Evolutionary conservation across 345 rosid species (phyloP).

Genomic region (Melaleuca alternifolia): DNA sequence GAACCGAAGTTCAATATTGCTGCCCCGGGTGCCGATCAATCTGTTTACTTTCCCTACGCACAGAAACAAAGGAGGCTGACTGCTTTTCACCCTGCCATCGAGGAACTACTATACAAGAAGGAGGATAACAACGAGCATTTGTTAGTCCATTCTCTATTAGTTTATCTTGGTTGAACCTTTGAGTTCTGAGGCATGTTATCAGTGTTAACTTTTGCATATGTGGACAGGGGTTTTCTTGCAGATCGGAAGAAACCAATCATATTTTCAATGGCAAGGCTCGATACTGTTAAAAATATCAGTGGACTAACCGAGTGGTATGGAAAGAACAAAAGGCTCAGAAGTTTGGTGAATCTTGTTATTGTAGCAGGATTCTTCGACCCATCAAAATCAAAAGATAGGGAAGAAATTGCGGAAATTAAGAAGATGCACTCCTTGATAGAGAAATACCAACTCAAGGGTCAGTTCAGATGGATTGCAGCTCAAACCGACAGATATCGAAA

Average conservation of each 20-base stretch:
- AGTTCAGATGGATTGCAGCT: constrained; percentile 92
- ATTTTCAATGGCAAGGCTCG: constrained; percentile 98
- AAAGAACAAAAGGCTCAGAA: constrained; percentile 64
- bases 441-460: constrained; percentile 69
- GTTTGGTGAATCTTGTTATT: constrained; percentile 70
- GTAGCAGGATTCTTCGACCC: constrained; percentile 90
- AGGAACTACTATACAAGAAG: constrained; percentile 58
- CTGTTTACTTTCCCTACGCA: constrained; percentile 77
- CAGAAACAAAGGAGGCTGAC: constrained; percentile 44
- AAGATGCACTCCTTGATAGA: constrained; percentile 75
- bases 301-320: constrained; percentile 93
- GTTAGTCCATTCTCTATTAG: constrained; percentile 20
- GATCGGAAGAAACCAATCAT: constrained; percentile 73
- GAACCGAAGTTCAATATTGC: constrained; percentile 94
- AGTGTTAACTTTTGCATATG: neutral
- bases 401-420: constrained; percentile 74
- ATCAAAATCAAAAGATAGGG: constrained; percentile 73
- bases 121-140: constrained; percentile 64
- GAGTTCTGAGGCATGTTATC: neutral
- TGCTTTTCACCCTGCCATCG: constrained; percentile 57
- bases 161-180: neutral
- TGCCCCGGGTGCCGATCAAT: constrained; percentile 92
- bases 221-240: constrained; percentile 66
- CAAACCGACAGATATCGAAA: constrained; percentile 82
- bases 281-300: constrained; percentile 75